Evolutionary conservation across 2,329 filamentous ascomycete genomes (phyloP).

Genomic region (Chrysoporthe cubensis): DNA sequence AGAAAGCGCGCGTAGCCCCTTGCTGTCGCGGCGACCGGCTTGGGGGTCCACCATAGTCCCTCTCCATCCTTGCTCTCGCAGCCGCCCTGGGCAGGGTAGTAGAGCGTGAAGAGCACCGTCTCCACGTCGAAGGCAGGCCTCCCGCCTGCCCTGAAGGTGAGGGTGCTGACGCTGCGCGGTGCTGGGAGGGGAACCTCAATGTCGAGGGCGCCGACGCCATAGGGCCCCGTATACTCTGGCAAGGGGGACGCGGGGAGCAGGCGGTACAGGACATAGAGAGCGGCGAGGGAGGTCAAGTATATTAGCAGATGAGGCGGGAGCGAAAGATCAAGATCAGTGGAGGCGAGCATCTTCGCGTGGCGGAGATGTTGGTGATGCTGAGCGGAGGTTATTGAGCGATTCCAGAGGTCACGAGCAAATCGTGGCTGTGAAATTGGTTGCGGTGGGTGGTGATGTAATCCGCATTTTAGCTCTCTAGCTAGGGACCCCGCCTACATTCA

Average conservation of each 20-base stretch:
- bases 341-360: not conserved
- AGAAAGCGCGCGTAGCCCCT: conserved; percentile 25
- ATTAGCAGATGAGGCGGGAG: conserved; percentile 24
- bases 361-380: not conserved
- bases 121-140: conserved; percentile 25
- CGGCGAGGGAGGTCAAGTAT: conserved; percentile 6
- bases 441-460: too few species aligned
- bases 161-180: conserved; percentile 17
- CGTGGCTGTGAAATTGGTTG: too few species aligned
- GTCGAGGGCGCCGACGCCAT: conserved; percentile 25
- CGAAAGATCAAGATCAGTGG: conserved; percentile 12
- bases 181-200: conserved; percentile 20
- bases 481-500: too few species aligned
- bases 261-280: conserved; percentile 16
- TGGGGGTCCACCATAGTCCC: conserved; percentile 23
- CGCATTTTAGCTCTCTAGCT: too few species aligned
- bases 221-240: conserved; percentile 22
- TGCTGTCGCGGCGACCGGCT: conserved; percentile 24
- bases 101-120: conserved; percentile 29
- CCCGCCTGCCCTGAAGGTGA: conserved; percentile 14
- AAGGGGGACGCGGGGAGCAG: conserved; percentile 13
- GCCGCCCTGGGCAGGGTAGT: conserved; percentile 19
- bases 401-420: too few species aligned
- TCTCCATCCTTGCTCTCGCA: not conserved
- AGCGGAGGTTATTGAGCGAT: not conserved